These are phyloP conservation scores for Apocynum venetum DNA, from an alignment of 257 asterid genomes.

Conservation along the genomic window DNA sequence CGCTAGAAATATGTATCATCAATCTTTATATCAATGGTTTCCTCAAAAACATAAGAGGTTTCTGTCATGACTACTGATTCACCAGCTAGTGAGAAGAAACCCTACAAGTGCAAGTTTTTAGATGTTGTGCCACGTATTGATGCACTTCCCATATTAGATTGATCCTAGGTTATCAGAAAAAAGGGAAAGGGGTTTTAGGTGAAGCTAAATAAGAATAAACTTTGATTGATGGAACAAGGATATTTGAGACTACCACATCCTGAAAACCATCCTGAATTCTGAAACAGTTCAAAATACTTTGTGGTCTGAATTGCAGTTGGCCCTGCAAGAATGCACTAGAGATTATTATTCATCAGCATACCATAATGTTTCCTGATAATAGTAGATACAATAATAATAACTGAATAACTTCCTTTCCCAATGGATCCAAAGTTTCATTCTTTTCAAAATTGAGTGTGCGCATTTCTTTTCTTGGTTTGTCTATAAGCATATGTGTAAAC, in stretches of 20 bases:
- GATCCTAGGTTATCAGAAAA: conserved; percentile 2
- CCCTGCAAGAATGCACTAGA: conserved; percentile 20
- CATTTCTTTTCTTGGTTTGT: neutral
- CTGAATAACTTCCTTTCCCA: neutral
- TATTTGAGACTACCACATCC: conserved; percentile 13
- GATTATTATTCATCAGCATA: neutral
- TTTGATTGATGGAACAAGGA: neutral
- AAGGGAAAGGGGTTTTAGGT: neutral
- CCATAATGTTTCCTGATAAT: neutral
- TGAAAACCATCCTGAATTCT: conserved; percentile 14
- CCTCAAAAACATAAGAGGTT: neutral
- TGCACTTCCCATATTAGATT: conserved; percentile 11
- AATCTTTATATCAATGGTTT: neutral
- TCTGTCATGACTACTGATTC: neutral
- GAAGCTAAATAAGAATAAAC: neutral
- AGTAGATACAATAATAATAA: neutral
- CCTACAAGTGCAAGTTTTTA: neutral
- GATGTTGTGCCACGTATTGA: neutral
- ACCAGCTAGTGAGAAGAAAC: neutral
- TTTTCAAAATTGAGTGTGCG: neutral
- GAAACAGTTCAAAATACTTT: conserved; percentile 13
- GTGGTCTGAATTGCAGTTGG: conserved; percentile 19
- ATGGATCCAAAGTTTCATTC: neutral
- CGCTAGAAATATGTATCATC: neutral
- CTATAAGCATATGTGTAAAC: neutral